Conservation (phyloP, 306 rosid species). For the Begonia fuchsioides region DNA sequence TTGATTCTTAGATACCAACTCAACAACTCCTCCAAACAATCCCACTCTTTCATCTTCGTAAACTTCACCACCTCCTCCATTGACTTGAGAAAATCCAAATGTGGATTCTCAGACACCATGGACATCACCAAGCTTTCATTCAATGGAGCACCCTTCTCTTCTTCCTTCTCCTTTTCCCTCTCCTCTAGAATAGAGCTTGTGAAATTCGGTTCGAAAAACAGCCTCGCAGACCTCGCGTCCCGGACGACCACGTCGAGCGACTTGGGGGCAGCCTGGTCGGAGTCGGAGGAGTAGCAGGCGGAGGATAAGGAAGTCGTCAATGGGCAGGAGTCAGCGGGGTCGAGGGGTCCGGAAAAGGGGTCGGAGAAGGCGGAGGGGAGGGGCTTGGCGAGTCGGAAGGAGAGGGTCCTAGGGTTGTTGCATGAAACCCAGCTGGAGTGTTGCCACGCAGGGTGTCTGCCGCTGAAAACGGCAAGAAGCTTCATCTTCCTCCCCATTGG, state of each 20-base stretch:
- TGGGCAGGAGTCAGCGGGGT: slow-evolving; percentile 60
- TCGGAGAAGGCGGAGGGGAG: slow-evolving; percentile 54
- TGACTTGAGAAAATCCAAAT: slow-evolving; percentile 47
- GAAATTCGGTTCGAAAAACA: slow-evolving; percentile 56
- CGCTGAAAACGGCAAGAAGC: slow-evolving; percentile 31
- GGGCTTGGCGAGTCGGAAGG: slow-evolving; percentile 43
- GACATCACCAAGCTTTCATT: slow-evolving; percentile 47
- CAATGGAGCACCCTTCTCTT: slow-evolving; percentile 6
- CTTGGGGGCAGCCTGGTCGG: slow-evolving; percentile 30
- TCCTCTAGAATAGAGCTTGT: slow-evolving; percentile 41
- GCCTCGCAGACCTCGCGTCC: slow-evolving; percentile 37
- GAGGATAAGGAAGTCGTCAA: slow-evolving; percentile 42
- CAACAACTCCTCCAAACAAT: slow-evolving; percentile 47
- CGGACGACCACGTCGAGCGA: slow-evolving; percentile 25
- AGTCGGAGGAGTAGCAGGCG: slow-evolving; percentile 42
- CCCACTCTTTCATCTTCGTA: slow-evolving; percentile 62
- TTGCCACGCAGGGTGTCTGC: slow-evolving; percentile 10
- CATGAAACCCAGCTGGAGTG: slow-evolving; percentile 48
- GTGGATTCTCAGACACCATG: slow-evolving; percentile 66
- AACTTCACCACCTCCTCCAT: slow-evolving; percentile 87
- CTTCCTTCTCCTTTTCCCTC: slow-evolving; percentile 7
- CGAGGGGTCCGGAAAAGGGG: slow-evolving; percentile 10
- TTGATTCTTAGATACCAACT: slow-evolving; percentile 56
- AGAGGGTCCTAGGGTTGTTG: slow-evolving; percentile 36
- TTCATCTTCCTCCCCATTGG: slow-evolving; percentile 41